phyloP scores from a whole-genome alignment of 371 early-diverging fungal genomes.

The Apophysomyces sp. region DNA sequence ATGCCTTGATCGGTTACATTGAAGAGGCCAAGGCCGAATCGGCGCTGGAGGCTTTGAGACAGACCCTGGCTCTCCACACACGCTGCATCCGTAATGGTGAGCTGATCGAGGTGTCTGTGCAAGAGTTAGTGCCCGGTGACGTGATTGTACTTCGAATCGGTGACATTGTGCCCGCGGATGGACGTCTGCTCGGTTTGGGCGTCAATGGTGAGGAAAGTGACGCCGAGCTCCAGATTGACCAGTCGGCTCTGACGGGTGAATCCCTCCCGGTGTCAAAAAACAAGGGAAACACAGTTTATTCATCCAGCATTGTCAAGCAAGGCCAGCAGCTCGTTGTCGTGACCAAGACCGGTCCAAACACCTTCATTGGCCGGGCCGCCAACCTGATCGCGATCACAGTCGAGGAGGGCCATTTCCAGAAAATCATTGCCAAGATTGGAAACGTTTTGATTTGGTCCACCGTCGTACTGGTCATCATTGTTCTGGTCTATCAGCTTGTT shows the following conservation, averaged over 20 bases:
- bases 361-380: constrained; percentile 93
- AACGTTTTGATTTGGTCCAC: constrained; percentile 79
- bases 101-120: constrained; percentile 76
- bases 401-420: constrained; percentile 86
- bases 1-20: constrained; percentile 87
- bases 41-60: constrained; percentile 88
- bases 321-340: constrained; percentile 87
- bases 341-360: constrained; percentile 83
- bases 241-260: constrained; percentile 94
- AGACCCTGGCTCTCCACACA: constrained; percentile 82
- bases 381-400: constrained; percentile 82
- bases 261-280: constrained; percentile 81
- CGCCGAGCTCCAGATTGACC: constrained; percentile 84
- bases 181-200: constrained; percentile 78
- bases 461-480: constrained; percentile 71
- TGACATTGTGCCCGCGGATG: constrained; percentile 94
- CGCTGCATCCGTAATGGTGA: constrained; percentile 77
- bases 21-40: constrained; percentile 91
- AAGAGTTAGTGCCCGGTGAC: constrained; percentile 83
- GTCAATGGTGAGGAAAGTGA: constrained; percentile 77
- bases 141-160: constrained; percentile 87
- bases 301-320: constrained; percentile 82
- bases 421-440: constrained; percentile 82
- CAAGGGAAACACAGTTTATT: constrained; percentile 78
- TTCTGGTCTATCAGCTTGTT: constrained; percentile 71